A percentile compares a stretch with the other conserved stretches of the same genome.
Conservation (phyloP, 768 basidiomycete genomes). For the Paxillus rubicundulus region DNA sequence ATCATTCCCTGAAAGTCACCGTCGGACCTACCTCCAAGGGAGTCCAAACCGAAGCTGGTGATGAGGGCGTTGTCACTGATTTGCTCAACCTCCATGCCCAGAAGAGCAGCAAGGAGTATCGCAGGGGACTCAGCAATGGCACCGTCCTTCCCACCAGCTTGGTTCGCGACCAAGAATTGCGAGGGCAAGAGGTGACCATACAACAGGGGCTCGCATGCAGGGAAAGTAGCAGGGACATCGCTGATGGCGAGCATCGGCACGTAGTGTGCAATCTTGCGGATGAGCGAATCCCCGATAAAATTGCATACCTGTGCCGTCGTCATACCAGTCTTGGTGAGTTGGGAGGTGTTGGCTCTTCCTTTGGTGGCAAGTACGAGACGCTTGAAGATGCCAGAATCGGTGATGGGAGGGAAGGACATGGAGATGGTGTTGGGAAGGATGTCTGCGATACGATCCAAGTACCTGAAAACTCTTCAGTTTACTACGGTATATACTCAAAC, state of each 20-base stretch:
- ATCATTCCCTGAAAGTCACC: background rate
- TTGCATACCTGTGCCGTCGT: conserved; percentile 32
- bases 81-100: conserved; percentile 27
- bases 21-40: conserved; percentile 22
- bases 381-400: conserved; percentile 35
- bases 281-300: conserved; percentile 30
- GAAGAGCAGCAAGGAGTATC: conserved; percentile 21
- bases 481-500: too few species aligned
- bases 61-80: conserved; percentile 30
- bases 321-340: conserved; percentile 32
- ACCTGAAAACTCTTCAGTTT: conserved; percentile 14
- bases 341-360: conserved; percentile 28
- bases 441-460: conserved; percentile 32
- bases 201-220: conserved; percentile 25
- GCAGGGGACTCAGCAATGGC: conserved; percentile 20
- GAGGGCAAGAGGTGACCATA: conserved; percentile 26
- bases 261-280: conserved; percentile 30
- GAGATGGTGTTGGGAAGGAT: conserved; percentile 31
- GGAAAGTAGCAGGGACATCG: conserved; percentile 26
- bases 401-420: conserved; percentile 35
- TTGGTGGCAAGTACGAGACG: conserved; percentile 27
- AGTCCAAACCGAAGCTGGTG: conserved; percentile 26
- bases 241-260: conserved; percentile 27
- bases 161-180: conserved; percentile 17
- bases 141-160: conserved; percentile 11